Conservation (phyloP, 2,329 filamentous ascomycete species). For the Thielaviopsis musarum region DNA sequence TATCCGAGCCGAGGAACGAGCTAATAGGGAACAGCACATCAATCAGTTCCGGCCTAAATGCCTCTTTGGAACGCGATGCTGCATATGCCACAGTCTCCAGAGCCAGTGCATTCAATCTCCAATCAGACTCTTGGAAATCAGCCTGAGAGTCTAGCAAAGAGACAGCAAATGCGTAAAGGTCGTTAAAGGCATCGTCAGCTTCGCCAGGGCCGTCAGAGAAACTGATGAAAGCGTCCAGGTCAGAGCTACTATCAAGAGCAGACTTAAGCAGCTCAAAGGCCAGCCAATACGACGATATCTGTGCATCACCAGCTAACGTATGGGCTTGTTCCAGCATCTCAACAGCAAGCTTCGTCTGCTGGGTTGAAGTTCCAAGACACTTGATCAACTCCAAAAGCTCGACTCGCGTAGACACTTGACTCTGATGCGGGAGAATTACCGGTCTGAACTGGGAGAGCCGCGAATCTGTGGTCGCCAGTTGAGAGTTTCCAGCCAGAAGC, state of each 20-base stretch:
- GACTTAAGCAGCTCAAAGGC: slow-evolving; percentile 54
- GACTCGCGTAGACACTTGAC: slow-evolving; percentile 43
- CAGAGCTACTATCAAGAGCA: slow-evolving; percentile 31
- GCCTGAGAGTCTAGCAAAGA: slow-evolving; percentile 39
- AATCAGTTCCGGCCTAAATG: slow-evolving; percentile 72
- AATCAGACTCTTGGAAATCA: slow-evolving; percentile 37
- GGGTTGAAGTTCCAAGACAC: slow-evolving; percentile 37
- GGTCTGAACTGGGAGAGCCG: slow-evolving; percentile 33
- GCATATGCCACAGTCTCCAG: slow-evolving; percentile 67
- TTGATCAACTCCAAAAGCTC: slow-evolving; percentile 42
- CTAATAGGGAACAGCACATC: slow-evolving; percentile 86
- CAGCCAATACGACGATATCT: slow-evolving; percentile 65
- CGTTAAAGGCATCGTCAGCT: slow-evolving; percentile 34
- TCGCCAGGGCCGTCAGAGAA: slow-evolving; percentile 22
- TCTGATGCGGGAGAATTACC: slow-evolving; percentile 45
- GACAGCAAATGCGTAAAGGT: slow-evolving; percentile 54
- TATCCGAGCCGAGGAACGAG: slow-evolving; percentile 63
- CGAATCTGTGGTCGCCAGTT: slow-evolving; percentile 2
- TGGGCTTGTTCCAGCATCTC: slow-evolving; percentile 49
- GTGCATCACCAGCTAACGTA: slow-evolving; percentile 33
- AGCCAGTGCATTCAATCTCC: slow-evolving; percentile 61
- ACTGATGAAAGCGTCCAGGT: slow-evolving; percentile 51
- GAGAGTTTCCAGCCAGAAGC: slow-evolving; percentile 2
- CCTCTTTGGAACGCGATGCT: slow-evolving; percentile 45
- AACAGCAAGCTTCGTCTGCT: slow-evolving; percentile 42